phyloP scores from a whole-genome alignment of 2,329 filamentous ascomycete species.

The Fusarium sp. region DNA sequence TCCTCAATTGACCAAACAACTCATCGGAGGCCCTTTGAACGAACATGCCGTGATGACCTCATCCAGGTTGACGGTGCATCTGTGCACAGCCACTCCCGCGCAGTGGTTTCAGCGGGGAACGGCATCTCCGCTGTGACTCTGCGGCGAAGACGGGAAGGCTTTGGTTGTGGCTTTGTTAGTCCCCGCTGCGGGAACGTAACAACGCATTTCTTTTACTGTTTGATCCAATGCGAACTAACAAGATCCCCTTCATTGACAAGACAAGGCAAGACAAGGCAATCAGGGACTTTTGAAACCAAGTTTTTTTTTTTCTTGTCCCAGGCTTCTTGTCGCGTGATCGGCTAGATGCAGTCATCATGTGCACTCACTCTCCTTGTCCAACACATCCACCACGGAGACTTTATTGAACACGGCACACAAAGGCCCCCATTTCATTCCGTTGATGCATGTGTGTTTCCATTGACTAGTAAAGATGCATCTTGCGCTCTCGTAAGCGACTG shows the following conservation, averaged over 20 bases:
- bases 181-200: background rate
- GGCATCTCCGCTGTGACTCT: background rate
- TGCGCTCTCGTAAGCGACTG: background rate
- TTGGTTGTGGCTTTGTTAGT: background rate
- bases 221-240: background rate
- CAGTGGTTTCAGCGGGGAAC: background rate
- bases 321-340: background rate
- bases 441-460: background rate
- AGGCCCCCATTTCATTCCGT: background rate
- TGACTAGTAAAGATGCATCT: background rate
- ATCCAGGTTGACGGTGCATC: background rate
- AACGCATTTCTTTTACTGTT: background rate
- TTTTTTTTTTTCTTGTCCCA: background rate
- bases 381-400: background rate
- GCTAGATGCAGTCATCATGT: background rate
- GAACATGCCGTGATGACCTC: background rate
- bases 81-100: background rate
- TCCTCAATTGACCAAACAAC: background rate
- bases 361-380: background rate
- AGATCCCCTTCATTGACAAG: too few relatives aligned
- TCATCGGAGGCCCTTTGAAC: background rate
- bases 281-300: too few relatives aligned
- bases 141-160: background rate
- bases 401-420: too few relatives aligned
- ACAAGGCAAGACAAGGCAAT: background rate